These are phyloP conservation scores for Psilocybe cubensis DNA, from an alignment of 768 basidiomycete species.

Conservation along the genomic window DNA sequence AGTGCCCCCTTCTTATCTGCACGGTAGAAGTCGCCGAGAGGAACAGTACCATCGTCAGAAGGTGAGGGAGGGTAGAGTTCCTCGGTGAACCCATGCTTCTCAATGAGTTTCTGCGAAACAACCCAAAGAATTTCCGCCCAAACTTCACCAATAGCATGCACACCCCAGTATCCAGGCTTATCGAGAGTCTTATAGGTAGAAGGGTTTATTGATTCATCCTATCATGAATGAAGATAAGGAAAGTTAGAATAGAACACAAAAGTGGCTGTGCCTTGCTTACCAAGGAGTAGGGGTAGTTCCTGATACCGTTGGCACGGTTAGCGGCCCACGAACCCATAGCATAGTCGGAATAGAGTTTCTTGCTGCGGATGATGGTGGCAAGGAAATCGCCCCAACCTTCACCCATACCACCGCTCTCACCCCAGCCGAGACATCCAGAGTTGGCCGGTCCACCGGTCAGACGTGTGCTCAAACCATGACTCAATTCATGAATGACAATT, in stretches of 20 bases:
- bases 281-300: constrained; percentile 87
- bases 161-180: constrained; percentile 92
- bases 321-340: constrained; percentile 97
- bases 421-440: constrained; percentile 94
- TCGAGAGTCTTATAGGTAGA: constrained; percentile 95
- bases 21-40: constrained; percentile 76
- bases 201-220: constrained; percentile 78
- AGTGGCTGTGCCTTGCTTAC: constrained; percentile 31
- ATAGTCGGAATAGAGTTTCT: constrained; percentile 72
- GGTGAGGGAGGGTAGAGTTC: constrained; percentile 83
- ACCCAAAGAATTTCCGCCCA: constrained; percentile 95
- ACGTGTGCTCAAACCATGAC: constrained; percentile 92
- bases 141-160: constrained; percentile 91
- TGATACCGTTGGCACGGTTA: constrained; percentile 73
- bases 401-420: constrained; percentile 96
- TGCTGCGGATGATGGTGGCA: constrained; percentile 86
- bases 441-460: constrained; percentile 93
- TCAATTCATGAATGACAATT: constrained; percentile 91
- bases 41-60: constrained; percentile 62
- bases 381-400: constrained; percentile 97
- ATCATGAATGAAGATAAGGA: neutral
- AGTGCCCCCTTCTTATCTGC: constrained; percentile 54
- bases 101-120: constrained; percentile 71
- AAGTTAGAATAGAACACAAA: neutral
- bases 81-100: constrained; percentile 80